phyloP scores from a whole-genome alignment of 1,139 yeast species.

The Candida pseudoviswanathii region DNA sequence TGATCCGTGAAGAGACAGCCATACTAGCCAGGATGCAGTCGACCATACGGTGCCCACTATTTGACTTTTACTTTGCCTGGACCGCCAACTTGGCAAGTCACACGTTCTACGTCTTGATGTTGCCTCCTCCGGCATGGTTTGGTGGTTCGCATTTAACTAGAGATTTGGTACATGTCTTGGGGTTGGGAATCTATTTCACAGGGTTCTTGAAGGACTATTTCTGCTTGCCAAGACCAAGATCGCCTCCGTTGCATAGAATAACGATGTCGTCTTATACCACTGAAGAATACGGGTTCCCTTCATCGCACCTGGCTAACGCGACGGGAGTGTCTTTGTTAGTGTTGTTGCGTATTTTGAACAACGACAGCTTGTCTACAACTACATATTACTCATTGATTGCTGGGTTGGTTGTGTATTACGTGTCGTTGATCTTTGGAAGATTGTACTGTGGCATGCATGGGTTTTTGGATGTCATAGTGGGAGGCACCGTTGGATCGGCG shows the following conservation, averaged over 20 bases:
- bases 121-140: conserved; percentile 86
- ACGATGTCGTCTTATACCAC: conserved; percentile 89
- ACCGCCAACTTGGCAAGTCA: conserved; percentile 92
- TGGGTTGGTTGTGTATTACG: conserved; percentile 50
- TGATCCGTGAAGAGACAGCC: conserved; percentile 69
- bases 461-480: conserved; percentile 69
- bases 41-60: conserved; percentile 46
- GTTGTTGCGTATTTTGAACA: conserved; percentile 23
- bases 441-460: conserved; percentile 99
- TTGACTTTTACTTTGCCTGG: conserved; percentile 82
- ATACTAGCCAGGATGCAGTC: conserved; percentile 60
- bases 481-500: conserved; percentile 61
- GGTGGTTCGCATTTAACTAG: conserved; percentile 65
- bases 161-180: conserved; percentile 75
- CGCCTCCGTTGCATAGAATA: conserved; percentile 89
- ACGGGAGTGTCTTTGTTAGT: conserved; percentile 69
- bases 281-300: conserved; percentile 93
- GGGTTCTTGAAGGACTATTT: conserved; percentile 82
- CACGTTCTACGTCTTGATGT: conserved; percentile 85
- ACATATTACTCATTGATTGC: conserved; percentile 16
- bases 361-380: conserved; percentile 10
- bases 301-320: conserved; percentile 92
- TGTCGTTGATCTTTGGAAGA: conserved; percentile 75
- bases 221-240: conserved; percentile 88
- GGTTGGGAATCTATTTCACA: conserved; percentile 78